Conservation (phyloP, 2,329 filamentous ascomycete genomes). For the Neofusicoccum sp. region DNA sequence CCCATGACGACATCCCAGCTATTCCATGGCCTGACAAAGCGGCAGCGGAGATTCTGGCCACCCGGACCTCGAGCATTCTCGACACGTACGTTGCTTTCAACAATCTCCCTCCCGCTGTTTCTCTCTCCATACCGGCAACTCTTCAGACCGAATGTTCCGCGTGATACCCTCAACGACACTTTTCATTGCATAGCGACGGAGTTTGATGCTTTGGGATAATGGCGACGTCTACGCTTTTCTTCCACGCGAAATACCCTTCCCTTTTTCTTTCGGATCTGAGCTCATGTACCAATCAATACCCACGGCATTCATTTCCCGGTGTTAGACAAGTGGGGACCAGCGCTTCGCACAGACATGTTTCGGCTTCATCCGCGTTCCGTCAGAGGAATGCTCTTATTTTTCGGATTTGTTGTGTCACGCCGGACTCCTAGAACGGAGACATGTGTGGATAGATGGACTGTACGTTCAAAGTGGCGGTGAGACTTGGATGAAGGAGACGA, state of each 20-base stretch:
- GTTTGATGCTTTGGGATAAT: conserved; percentile 16
- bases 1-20: background rate
- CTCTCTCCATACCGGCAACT: background rate
- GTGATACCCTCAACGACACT: conserved; percentile 16
- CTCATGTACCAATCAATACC: conserved; percentile 6
- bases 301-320: background rate
- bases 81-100: conserved; percentile 19
- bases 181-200: conserved; percentile 21
- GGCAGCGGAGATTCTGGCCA: conserved; percentile 4
- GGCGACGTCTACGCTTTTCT: background rate
- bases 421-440: background rate
- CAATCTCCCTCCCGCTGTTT: conserved; percentile 18
- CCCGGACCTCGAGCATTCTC: conserved; percentile 15
- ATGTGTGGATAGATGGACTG: background rate
- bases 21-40: conserved; percentile 11
- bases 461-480: background rate
- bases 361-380: background rate
- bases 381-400: background rate
- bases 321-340: background rate
- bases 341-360: background rate
- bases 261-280: conserved; percentile 5
- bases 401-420: background rate
- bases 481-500: background rate
- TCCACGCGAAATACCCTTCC: conserved; percentile 18
- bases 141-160: background rate